These are phyloP conservation scores for Meredithiella fracta DNA, from an alignment of 2,329 filamentous ascomycete genomes.

Conservation along the genomic window DNA sequence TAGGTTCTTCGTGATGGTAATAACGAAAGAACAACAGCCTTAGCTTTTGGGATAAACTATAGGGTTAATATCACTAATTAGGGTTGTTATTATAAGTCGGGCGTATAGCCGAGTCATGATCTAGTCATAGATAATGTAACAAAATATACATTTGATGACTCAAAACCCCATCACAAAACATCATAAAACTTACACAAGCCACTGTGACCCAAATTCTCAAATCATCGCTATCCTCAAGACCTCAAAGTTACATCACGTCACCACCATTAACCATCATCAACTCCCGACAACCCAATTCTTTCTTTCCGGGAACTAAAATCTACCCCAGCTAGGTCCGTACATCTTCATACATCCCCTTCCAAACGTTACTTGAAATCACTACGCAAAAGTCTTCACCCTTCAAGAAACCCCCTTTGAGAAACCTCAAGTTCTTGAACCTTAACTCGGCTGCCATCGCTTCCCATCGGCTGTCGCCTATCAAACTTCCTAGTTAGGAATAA, in stretches of 20 bases:
- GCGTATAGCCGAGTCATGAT: neutral
- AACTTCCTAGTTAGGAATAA: constrained; percentile 1
- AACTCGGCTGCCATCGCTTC: neutral
- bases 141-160: neutral
- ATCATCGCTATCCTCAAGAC: neutral
- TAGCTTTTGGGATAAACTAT: no score
- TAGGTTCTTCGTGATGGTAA: no score
- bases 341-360: no score
- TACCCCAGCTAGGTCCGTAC: no score
- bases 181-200: neutral
- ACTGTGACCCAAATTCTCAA: neutral
- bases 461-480: neutral
- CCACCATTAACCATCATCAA: neutral
- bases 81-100: no score
- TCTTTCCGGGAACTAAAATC: neutral
- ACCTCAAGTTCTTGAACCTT: neutral
- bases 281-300: neutral
- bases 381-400: neutral
- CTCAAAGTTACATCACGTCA: neutral
- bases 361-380: no score
- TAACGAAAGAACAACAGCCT: no score
- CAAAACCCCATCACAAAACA: neutral
- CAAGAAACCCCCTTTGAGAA: neutral
- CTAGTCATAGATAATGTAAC: neutral
- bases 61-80: no score